Evolutionary conservation across 352 stramenopile genomes (phyloP).

Genomic region (Pythium biforme): DNA sequence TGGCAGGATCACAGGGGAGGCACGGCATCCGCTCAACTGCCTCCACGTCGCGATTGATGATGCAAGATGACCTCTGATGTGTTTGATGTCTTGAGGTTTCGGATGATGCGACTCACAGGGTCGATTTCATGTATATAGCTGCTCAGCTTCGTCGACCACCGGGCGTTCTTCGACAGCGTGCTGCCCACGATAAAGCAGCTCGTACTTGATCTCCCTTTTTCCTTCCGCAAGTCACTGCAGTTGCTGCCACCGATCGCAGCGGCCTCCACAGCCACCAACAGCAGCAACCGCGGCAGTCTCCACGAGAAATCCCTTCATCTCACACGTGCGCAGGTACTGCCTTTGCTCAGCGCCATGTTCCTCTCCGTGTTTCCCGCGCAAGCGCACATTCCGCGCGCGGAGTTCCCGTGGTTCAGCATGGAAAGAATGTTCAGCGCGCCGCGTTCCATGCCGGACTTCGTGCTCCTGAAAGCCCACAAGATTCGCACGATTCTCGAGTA

Average conservation of each 20-base stretch:
- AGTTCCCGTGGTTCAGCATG: slow-evolving; percentile 60
- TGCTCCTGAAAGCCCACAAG: slow-evolving; percentile 57
- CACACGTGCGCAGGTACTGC: slow-evolving; percentile 35
- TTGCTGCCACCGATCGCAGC: slow-evolving; percentile 37
- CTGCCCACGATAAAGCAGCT: slow-evolving; percentile 51
- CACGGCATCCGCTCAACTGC: slow-evolving; percentile 16
- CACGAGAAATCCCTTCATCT: slow-evolving; percentile 1
- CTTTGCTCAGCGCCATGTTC: slow-evolving; percentile 57
- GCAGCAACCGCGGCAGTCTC: not conserved
- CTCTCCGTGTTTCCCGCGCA: slow-evolving; percentile 62
- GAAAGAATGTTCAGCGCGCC: slow-evolving; percentile 37
- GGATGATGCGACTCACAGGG: not conserved
- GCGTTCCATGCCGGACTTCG: slow-evolving; percentile 21
- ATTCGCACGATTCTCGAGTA: slow-evolving; percentile 73
- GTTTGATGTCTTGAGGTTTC: not conserved
- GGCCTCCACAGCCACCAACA: not conserved
- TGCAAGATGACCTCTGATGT: not conserved
- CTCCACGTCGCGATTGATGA: slow-evolving; percentile 17
- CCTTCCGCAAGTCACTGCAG: slow-evolving; percentile 38
- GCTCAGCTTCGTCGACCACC: slow-evolving; percentile 32
- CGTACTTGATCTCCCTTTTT: slow-evolving; percentile 46
- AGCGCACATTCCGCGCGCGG: slow-evolving; percentile 23
- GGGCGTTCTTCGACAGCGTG: slow-evolving; percentile 40
- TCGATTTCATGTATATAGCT: slow-evolving; percentile 27
- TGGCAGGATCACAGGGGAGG: slow-evolving; percentile 9